These are phyloP conservation scores for Ceriops decandra DNA, from an alignment of 345 rosid species.

Conservation along the genomic window DNA sequence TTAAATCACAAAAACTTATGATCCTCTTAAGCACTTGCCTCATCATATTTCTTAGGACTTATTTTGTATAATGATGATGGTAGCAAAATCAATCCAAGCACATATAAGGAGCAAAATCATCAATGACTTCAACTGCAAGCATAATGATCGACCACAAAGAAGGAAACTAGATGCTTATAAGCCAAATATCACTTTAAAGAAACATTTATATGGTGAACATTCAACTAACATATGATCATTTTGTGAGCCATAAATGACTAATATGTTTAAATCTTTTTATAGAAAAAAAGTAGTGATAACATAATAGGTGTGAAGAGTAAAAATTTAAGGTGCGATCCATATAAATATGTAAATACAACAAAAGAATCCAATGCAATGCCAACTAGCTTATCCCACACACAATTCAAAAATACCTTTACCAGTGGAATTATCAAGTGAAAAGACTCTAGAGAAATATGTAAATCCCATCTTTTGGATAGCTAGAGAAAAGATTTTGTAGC, in stretches of 20 bases:
- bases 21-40: constrained; percentile 39
- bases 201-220: neutral
- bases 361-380: too few relatives aligned
- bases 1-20: neutral
- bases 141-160: neutral
- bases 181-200: neutral
- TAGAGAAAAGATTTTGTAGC: constrained; percentile 82
- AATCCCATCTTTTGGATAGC: constrained; percentile 91
- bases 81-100: constrained; percentile 53
- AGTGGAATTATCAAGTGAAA: constrained; percentile 55
- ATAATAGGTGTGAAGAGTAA: too few relatives aligned
- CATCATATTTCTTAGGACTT: constrained; percentile 38
- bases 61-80: constrained; percentile 72
- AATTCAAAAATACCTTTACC: constrained; percentile 52
- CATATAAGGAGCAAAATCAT: constrained; percentile 32
- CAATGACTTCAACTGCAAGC: neutral
- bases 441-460: constrained; percentile 64
- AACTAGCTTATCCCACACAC: constrained; percentile 8
- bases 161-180: too few relatives aligned
- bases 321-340: too few relatives aligned
- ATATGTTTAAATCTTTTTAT: too few relatives aligned
- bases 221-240: too few relatives aligned
- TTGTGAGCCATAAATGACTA: neutral
- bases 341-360: too few relatives aligned
- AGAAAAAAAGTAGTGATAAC: too few relatives aligned